These are phyloP conservation scores for Lipomyces spencermartinsiae DNA, from an alignment of 805 yeast genomes.

Conservation along the genomic window DNA sequence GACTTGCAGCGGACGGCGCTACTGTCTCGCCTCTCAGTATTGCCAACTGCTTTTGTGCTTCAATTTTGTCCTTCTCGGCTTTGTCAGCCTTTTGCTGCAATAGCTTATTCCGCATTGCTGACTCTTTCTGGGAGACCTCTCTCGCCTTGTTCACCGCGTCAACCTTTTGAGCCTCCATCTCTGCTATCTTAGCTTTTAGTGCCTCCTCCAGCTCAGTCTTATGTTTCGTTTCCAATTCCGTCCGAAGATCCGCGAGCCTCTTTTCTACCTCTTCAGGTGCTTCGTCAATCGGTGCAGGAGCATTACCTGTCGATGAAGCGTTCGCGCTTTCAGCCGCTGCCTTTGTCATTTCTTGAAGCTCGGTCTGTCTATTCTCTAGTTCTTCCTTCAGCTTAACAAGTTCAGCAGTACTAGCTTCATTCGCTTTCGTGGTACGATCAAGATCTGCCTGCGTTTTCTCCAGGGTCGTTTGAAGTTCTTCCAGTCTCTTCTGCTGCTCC, in stretches of 20 bases:
- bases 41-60: constrained; percentile 33
- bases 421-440: constrained; percentile 9
- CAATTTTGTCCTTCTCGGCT: constrained; percentile 51
- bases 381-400: constrained; percentile 24
- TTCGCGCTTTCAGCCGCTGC: not conserved
- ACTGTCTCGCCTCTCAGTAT: constrained; percentile 35
- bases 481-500: constrained; percentile 48
- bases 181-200: constrained; percentile 39
- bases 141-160: constrained; percentile 55
- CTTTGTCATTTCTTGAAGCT: constrained; percentile 8
- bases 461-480: constrained; percentile 40
- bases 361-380: constrained; percentile 22
- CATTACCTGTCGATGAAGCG: not conserved
- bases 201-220: constrained; percentile 41
- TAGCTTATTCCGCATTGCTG: constrained; percentile 63
- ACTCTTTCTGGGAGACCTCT: constrained; percentile 61
- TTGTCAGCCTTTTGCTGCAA: constrained; percentile 61
- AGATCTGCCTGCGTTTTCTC: constrained; percentile 25
- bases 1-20: not conserved
- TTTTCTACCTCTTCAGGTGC: constrained; percentile 42
- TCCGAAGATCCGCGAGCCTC: constrained; percentile 37
- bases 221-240: constrained; percentile 41
- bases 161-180: constrained; percentile 51
- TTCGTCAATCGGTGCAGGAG: constrained; percentile 3
- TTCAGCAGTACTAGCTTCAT: constrained; percentile 12